These are phyloP conservation scores for Berkeleyomyces rouxiae DNA, from an alignment of 2,329 filamentous ascomycete genomes.

Conservation along the genomic window DNA sequence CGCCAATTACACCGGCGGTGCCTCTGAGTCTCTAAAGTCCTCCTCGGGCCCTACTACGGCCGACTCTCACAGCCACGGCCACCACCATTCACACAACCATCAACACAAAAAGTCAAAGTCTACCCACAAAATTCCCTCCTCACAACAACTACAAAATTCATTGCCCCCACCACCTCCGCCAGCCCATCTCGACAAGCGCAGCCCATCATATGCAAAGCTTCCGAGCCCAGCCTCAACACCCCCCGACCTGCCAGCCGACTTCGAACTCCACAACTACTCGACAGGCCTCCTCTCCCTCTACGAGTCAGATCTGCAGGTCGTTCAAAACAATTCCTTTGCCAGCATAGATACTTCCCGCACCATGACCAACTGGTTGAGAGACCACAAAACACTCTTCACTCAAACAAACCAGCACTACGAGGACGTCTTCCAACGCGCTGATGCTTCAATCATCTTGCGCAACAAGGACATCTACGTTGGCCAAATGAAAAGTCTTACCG, in stretches of 20 bases:
- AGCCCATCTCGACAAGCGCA: conserved; percentile 48
- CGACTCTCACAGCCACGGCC: conserved; percentile 30
- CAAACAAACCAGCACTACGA: conserved; percentile 48
- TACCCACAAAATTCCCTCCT: conserved; percentile 64
- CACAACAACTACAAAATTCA: not conserved
- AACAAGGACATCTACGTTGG: conserved; percentile 32
- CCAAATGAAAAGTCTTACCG: conserved; percentile 31
- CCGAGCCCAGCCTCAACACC: conserved; percentile 65
- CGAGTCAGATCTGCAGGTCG: conserved; percentile 36
- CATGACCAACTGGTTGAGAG: conserved; percentile 62
- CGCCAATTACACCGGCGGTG: not conserved
- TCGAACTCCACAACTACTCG: conserved; percentile 53
- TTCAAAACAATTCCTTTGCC: conserved; percentile 60
- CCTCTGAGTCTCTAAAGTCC: not conserved
- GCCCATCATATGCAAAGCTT: conserved; percentile 46
- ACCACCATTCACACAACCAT: conserved; percentile 24
- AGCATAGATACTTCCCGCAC: conserved; percentile 59
- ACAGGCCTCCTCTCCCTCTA: conserved; percentile 60
- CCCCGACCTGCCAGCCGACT: conserved; percentile 45
- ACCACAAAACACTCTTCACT: conserved; percentile 48
- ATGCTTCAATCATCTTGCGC: conserved; percentile 27
- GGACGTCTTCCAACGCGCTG: conserved; percentile 51
- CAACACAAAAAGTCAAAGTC: conserved; percentile 60
- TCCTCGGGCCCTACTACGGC: conserved; percentile 33
- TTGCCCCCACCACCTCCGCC: conserved; percentile 32